Evolutionary conservation across 345 rosid genomes (phyloP).

Genomic region (Hypericum perforatum): DNA sequence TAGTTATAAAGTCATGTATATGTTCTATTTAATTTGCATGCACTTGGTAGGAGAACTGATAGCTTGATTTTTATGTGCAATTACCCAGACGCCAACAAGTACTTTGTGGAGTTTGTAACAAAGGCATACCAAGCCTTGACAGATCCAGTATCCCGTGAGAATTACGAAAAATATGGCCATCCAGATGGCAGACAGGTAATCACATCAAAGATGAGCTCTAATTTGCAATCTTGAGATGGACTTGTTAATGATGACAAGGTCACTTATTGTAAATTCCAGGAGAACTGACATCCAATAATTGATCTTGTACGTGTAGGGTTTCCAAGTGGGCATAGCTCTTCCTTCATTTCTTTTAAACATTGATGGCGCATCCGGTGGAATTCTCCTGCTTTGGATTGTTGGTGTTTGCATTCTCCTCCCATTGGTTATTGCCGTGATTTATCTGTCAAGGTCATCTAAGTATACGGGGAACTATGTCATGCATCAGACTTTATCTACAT

Average conservation of each 20-base stretch:
- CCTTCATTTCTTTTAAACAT: constrained; percentile 87
- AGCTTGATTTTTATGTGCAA: constrained; percentile 9
- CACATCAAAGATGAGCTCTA: too few species aligned
- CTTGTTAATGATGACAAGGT: too few species aligned
- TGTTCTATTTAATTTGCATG: constrained; percentile 5
- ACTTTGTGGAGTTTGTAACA: constrained; percentile 80
- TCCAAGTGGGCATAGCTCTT: constrained; percentile 99
- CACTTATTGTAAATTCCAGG: too few species aligned
- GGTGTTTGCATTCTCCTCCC: constrained; percentile 96
- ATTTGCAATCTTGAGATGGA: too few species aligned
- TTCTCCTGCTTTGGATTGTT: constrained; percentile 92
- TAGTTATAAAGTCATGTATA: constrained; percentile 11
- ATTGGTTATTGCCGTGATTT: constrained; percentile 83
- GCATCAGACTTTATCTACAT: constrained; percentile 88
- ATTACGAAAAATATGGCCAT: constrained; percentile 97
- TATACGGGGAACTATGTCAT: constrained; percentile 96
- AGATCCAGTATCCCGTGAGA: constrained; percentile 86
- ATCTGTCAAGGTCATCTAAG: constrained; percentile 91
- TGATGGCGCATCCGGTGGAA: constrained; percentile 95
- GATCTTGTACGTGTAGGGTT: constrained; percentile 41
- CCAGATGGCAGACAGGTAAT: constrained; percentile 96
- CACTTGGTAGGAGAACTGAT: not conserved
- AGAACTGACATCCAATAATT: too few species aligned
- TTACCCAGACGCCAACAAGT: constrained; percentile 65
- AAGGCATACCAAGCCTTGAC: constrained; percentile 98